Evolutionary conservation across 78 protist genomes (phyloP), one percentile per base, ranked within the genome.

Genomic region (Dictyostelium intermedium): DNA sequence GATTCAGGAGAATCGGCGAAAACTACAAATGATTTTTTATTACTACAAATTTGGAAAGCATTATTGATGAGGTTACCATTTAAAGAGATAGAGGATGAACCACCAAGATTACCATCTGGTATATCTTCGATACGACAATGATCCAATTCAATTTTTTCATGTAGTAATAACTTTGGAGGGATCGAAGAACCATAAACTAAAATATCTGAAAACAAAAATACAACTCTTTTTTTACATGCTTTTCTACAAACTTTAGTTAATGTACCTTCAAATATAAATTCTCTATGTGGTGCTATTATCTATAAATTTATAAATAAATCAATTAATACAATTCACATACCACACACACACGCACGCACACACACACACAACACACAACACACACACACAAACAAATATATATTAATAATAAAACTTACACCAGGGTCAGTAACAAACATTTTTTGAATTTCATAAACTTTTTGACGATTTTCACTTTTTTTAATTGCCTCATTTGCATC

Each of bases 401-500:
- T 70, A 5, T 32, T 20, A 23, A 2, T 23, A 4, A 5, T 72
- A 11, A 30, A 13, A 74, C 91, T 20, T 86, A 86, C 92, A 77
- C 66, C 85, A 32, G 73, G 47, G 35, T 89, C 94, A 78, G 70
- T 76, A 35, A 89, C 86, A 80, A 89, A 89, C 87, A 89, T 81
- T 32, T 80, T 89, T 80, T 89, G 94, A 70, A 89, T 89, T 80
- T 78, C 94, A 45, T 79, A 47, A 23, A 89, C 94, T 69, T 89
- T 89, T 41, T 74, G 82, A 60, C 94, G 41, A 47, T 78, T 80
- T 80, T 89, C 94, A 89, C 87, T 80, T 23, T 83, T 34, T 80
- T 89, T 89, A 78, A 89, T 89, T 5, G 94, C 94, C 6, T 89
- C 94, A 47, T 89, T 89, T 32, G 94, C 94, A 30, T 89, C 94